Evolutionary conservation across 768 basidiomycete genomes (phyloP), one percentile per base, ranked within the genome.

Genomic region (Suillus tomentosus): DNA sequence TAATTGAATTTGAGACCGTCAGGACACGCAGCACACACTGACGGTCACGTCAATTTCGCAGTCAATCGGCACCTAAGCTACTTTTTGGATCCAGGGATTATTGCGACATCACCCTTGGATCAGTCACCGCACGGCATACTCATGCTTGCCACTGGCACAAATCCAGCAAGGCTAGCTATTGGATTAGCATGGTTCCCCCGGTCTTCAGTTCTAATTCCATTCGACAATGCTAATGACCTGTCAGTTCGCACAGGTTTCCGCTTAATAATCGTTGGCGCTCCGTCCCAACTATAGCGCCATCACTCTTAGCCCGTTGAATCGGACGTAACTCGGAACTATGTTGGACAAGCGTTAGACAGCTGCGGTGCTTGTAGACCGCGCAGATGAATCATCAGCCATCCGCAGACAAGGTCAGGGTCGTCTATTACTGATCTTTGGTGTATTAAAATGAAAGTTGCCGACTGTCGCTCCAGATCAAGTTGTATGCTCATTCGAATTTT

Each of bases 121-220:
- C 76, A 73, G 67, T 77, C 76, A 58, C 73, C 74, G 75, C 74
- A 73, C 76, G 74, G 74, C 67, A 67, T 71, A 69, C 61, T 71
- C 73, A 68, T 77, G 74, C 68, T 67, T 65, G 63, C 72, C 75
- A 75, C 74, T 65, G 63, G 71, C 75, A 75, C 76, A 72, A 72
- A 39, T 74, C 67, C 68, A 62, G 57, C 67, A 56, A 36, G 42
- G 64, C 68, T 70, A 37, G 74, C 73, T 31, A 27, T 58, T 58
- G 17, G 22, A 58, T 40, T 42, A 42, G 57, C 40, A 58, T 58
- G 40, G 34, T 58, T 40, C 56, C 39, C 6, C 17, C 24, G 37
- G 24, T 43, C 9, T 42, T 40, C 40, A 43, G 40, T 58, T 19
- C 4, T 17, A 42, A 19, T 58, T 27, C 14, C 24, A 42, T 58